A percentile compares a stretch with the other conserved stretches of the same genome.
Evolutionary conservation across 805 yeast species (phyloP).

Genomic region (Yarrowia keelungensis): DNA sequence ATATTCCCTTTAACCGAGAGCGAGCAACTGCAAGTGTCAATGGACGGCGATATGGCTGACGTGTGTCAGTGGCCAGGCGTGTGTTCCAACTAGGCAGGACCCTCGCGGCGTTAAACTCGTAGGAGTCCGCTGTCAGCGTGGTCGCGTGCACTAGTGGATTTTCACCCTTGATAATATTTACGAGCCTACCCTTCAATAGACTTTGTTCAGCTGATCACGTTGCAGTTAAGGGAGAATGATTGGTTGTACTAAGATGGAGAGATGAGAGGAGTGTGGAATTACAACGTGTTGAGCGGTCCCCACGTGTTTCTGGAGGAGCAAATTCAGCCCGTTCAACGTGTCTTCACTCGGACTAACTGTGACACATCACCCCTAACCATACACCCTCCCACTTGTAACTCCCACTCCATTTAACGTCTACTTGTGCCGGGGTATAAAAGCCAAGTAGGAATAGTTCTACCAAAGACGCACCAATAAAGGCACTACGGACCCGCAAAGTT

Average conservation of each 20-base stretch:
- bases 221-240: slow-evolving; percentile 30
- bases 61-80: background rate
- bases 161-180: slow-evolving; percentile 29
- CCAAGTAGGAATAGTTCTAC: background rate
- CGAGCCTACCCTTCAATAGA: slow-evolving; percentile 11
- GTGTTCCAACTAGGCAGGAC: no score
- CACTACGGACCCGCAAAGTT: background rate
- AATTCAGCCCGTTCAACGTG: no score
- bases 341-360: no score
- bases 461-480: no score
- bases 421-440: slow-evolving; percentile 3
- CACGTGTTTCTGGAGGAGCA: no score
- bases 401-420: background rate
- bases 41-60: background rate
- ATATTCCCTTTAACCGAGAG: slow-evolving; percentile 6
- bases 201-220: slow-evolving; percentile 34
- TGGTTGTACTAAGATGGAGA: background rate
- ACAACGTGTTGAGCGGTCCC: no score
- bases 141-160: slow-evolving; percentile 28
- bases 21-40: slow-evolving; percentile 8
- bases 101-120: background rate
- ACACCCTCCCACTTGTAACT: background rate
- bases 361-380: no score
- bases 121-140: slow-evolving; percentile 5
- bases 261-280: no score